A percentile compares a stretch with the other conserved stretches of the same genome.
These are phyloP conservation scores for Solanum phureja DNA, from an alignment of 257 asterid genomes.

Conservation along the genomic window DNA sequence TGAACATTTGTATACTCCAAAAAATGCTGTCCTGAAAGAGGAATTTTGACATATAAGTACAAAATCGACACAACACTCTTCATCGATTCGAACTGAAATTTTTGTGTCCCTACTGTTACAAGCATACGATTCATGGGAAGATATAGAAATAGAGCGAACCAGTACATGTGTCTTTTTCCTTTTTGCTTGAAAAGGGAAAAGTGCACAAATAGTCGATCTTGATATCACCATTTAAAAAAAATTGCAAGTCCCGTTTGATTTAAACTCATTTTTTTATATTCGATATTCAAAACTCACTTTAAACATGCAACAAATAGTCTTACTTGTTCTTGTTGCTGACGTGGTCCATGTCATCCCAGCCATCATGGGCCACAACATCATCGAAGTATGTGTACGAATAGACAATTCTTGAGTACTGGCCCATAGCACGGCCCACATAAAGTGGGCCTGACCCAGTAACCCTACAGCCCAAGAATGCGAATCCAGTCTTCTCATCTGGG, in stretches of 20 bases:
- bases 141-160: not conserved
- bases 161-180: no score
- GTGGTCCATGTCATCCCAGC: conserved; percentile 96
- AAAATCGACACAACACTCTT: not conserved
- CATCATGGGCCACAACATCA: conserved; percentile 72
- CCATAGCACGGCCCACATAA: conserved; percentile 93
- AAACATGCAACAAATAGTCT: not conserved
- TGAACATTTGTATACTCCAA: conserved; percentile 33
- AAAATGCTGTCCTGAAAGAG: conserved; percentile 29
- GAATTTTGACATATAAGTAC: not conserved
- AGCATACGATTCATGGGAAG: not conserved
- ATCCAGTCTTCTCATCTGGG: conserved; percentile 57
- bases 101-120: not conserved
- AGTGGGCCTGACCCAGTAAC: conserved; percentile 73
- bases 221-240: not conserved
- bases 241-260: not conserved
- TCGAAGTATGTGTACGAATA: conserved; percentile 64
- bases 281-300: not conserved
- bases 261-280: not conserved
- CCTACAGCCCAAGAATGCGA: conserved; percentile 55
- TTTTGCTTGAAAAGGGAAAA: not conserved
- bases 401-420: conserved; percentile 72
- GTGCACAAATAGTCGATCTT: not conserved
- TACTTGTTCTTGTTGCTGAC: conserved; percentile 72
- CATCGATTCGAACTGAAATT: not conserved